phyloP scores from a whole-genome alignment of 2,329 filamentous ascomycete species.

The Alternaria sp. region DNA sequence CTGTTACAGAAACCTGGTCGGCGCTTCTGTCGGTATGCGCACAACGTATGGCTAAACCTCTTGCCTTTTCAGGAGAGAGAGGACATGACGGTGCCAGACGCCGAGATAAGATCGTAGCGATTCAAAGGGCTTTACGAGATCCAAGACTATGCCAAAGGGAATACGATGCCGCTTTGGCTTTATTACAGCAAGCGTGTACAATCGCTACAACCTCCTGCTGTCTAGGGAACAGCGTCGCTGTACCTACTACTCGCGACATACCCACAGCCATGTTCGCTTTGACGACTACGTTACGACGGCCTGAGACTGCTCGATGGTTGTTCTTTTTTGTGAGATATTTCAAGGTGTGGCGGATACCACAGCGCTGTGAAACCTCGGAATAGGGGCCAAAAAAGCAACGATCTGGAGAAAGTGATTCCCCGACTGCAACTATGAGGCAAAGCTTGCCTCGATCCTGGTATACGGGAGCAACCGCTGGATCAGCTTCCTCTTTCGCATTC shows the following conservation, averaged over 20 bases:
- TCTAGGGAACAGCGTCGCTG: slow-evolving; percentile 15
- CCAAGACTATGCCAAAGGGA: background rate
- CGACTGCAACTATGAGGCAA: slow-evolving; percentile 6
- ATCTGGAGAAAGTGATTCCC: slow-evolving; percentile 6
- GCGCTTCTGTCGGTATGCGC: slow-evolving; percentile 19
- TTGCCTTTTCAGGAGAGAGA: slow-evolving; percentile 5
- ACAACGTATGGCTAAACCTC: slow-evolving; percentile 13
- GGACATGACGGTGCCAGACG: background rate
- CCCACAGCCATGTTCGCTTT: background rate
- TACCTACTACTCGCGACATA: background rate
- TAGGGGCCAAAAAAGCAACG: slow-evolving; percentile 9
- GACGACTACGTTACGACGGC: background rate
- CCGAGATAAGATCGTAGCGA: slow-evolving; percentile 7
- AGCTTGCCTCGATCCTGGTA: slow-evolving; percentile 3
- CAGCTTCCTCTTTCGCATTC: slow-evolving; percentile 18
- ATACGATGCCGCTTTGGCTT: slow-evolving; percentile 4
- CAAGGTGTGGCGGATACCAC: slow-evolving; percentile 2
- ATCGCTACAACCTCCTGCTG: slow-evolving; percentile 16
- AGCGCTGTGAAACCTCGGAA: background rate
- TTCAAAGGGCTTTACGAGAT: background rate
- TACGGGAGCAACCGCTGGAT: slow-evolving; percentile 17
- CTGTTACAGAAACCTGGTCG: background rate
- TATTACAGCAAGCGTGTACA: slow-evolving; percentile 8
- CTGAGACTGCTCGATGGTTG: background rate
- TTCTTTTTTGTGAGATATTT: background rate